A percentile compares a stretch with the other conserved stretches of the same genome.
Conservation (phyloP, 768 basidiomycete genomes). For the Mycena galericulata region DNA sequence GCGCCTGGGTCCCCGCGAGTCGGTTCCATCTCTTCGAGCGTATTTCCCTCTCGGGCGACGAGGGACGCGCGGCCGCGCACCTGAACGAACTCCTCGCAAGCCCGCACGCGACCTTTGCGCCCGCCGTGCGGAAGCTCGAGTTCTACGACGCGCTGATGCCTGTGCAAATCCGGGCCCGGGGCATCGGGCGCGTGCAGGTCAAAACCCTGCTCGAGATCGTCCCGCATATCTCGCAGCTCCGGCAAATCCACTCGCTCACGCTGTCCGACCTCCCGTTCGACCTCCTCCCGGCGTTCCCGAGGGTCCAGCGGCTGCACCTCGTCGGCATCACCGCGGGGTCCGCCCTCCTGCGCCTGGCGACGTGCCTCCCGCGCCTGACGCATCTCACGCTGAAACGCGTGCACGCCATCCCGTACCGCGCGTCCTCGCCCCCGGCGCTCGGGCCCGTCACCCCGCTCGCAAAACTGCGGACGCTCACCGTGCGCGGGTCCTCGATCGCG, state of each 20-base stretch:
- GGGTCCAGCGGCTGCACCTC: constrained; percentile 7
- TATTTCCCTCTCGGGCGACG: constrained; percentile 5
- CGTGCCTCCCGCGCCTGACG: background rate
- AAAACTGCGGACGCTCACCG: background rate
- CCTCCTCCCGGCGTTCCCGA: constrained; percentile 14
- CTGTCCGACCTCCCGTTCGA: constrained; percentile 28
- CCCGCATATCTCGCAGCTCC: constrained; percentile 12
- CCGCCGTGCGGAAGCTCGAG: constrained; percentile 18
- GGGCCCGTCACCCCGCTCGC: background rate
- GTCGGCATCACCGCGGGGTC: constrained; percentile 17
- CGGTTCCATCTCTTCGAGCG: constrained; percentile 29
- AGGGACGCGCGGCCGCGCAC: constrained; percentile 6
- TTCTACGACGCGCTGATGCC: constrained; percentile 12
- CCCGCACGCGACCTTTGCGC: constrained; percentile 18
- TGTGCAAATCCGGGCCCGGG: constrained; percentile 5
- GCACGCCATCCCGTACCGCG: constrained; percentile 25
- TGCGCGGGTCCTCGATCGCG: constrained; percentile 30
- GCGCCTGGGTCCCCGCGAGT: constrained; percentile 29
- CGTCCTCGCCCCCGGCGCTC: background rate
- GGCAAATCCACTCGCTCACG: constrained; percentile 15
- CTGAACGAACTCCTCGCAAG: constrained; percentile 26
- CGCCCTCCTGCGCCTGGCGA: constrained; percentile 21
- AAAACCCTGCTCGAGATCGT: constrained; percentile 12
- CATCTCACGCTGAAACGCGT: constrained; percentile 16
- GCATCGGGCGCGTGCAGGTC: constrained; percentile 9